These are phyloP conservation scores for Dacryopinax spathularia DNA, from an alignment of 768 basidiomycete species.

Conservation along the genomic window DNA sequence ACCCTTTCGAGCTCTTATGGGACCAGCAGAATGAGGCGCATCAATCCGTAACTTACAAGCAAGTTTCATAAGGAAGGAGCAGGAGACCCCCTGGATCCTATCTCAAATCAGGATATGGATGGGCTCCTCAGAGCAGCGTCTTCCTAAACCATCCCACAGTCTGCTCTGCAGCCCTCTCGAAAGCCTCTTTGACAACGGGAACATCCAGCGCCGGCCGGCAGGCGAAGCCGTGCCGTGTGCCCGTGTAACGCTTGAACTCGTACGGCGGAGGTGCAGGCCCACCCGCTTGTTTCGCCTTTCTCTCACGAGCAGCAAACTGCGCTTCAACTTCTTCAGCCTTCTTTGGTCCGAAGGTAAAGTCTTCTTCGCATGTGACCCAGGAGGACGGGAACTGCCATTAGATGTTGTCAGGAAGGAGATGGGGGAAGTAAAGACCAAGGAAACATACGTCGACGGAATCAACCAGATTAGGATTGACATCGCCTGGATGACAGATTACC, in stretches of 20 bases:
- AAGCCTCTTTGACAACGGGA: constrained; percentile 32
- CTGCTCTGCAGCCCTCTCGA: constrained; percentile 31
- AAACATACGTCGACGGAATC: not conserved
- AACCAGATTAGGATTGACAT: not conserved
- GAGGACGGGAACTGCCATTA: not conserved
- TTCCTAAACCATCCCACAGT: constrained; percentile 31
- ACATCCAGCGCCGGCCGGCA: constrained; percentile 32
- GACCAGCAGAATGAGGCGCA: too few relatives aligned
- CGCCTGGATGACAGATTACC: not conserved
- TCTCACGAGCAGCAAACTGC: not conserved
- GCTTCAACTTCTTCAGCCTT: not conserved
- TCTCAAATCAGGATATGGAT: too few relatives aligned
- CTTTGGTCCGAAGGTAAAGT: not conserved
- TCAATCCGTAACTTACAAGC: too few relatives aligned
- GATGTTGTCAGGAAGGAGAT: not conserved
- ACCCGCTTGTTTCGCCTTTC: not conserved
- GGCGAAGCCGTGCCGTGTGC: constrained; percentile 37
- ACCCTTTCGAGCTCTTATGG: too few relatives aligned
- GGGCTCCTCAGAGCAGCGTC: constrained; percentile 25
- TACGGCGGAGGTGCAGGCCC: constrained; percentile 12
- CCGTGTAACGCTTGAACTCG: constrained; percentile 29
- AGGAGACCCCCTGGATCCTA: too few relatives aligned
- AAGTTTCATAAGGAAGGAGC: too few relatives aligned
- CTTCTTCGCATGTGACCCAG: not conserved
- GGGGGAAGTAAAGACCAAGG: not conserved